Base-by-base conservation (phyloP, 352 stramenopile genomes). In the Lagenidium giganteum region DNA sequence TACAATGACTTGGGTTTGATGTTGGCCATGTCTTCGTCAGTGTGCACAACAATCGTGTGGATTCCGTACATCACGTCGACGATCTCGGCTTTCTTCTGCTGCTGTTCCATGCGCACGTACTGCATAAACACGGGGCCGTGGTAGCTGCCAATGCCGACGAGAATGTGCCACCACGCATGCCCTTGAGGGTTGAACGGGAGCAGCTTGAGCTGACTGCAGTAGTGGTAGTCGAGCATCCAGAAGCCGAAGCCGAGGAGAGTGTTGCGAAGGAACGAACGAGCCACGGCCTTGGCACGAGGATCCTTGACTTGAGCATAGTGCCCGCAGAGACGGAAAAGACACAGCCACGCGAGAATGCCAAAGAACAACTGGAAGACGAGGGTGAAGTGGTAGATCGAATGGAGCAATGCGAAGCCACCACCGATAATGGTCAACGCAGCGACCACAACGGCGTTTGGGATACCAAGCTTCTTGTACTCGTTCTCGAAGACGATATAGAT, bases 401-500 rank as follows among this genome's bases (percentile, higher is more conserved):
- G 80, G 27, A 87, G 51, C 18, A 86, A 65, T 4, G 80, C 79
- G 45, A 90, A 93, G 8, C 68, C 61, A 11, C 61, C 46, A n/a
- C 80, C 80, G 5, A 86, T 56, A 13, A 61, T 61, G 30, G 66
- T 69, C 11, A 93, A 63, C 36, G 73, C 47, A 8, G 57, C 57
- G 27, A 85, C 55, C 8, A 83, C 64, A 32, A 64, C 64, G 5
- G 38, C 52, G 5, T 64, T 64, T 1, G 73, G 63, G 23, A 87
- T 54, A 1, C 63, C 64, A 6, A 72, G 47, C 34, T 70, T 58
- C 25, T 64, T 54, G 39, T 85, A 79, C 51, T 85, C 74, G 39
- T 87, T 83, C 42, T 76, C 67, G 61, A 87, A 91, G 13, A 88
- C 68, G 26, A 91, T 93, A 57, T 89, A 90, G 45, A 88, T 68